Evolutionary conservation across 108 stramenopile species (phyloP).

Genomic region (Aurantiochytrium sp.): DNA sequence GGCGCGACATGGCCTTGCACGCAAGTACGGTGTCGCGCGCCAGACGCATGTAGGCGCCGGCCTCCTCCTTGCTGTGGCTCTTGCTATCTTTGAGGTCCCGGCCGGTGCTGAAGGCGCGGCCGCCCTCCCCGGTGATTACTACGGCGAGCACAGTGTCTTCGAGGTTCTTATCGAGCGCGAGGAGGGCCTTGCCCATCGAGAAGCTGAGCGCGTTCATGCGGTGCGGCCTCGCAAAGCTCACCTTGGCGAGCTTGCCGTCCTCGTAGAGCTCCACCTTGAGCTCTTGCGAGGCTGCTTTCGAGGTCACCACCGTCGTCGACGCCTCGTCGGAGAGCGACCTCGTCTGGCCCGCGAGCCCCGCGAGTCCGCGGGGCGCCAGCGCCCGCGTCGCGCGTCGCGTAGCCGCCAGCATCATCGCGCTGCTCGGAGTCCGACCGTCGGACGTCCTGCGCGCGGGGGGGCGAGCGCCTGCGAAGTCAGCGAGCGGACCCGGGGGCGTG

Average conservation of each 20-base stretch:
- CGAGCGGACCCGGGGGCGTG: too few species aligned
- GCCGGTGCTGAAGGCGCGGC: background rate
- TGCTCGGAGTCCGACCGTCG: too few species aligned
- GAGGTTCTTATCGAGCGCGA: background rate
- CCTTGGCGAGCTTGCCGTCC: background rate
- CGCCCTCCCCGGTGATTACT: background rate
- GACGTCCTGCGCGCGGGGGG: too few species aligned
- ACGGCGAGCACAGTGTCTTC: background rate
- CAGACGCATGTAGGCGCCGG: background rate
- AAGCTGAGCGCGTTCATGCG: constrained; percentile 20
- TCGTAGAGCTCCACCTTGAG: background rate
- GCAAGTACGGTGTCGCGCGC: background rate
- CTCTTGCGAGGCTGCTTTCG: background rate
- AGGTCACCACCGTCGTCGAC: background rate
- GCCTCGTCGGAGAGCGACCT: too few species aligned
- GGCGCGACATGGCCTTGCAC: background rate
- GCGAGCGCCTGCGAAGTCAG: too few species aligned
- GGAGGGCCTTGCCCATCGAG: background rate
- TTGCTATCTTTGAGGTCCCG: constrained; percentile 9
- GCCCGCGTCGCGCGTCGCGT: too few species aligned
- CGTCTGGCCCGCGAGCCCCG: too few species aligned
- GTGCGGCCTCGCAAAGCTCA: background rate
- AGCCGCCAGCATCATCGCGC: too few species aligned
- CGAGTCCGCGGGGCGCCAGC: too few species aligned
- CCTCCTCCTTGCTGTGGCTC: background rate